Evolutionary conservation across 2,329 filamentous ascomycete genomes (phyloP), one percentile per base, ranked within the genome.

Genomic region (Herpotrichia juniperi): DNA sequence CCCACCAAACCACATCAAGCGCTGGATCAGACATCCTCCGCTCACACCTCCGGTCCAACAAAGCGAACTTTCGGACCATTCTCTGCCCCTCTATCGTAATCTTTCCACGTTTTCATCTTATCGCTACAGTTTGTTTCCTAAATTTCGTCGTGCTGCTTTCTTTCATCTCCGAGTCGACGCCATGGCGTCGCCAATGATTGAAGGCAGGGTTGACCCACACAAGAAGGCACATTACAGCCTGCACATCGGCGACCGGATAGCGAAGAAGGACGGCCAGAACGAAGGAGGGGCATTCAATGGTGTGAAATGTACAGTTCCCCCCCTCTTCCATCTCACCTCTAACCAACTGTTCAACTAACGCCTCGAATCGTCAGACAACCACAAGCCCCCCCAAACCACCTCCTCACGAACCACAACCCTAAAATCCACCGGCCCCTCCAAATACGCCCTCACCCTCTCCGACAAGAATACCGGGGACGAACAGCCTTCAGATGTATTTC

Each of bases 291-390:
- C 47, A 10, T 73, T 64, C 39, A 73, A 59, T 47, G 66, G 67
- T 43, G 64, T 75, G 7, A 73, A 69, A 57, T 74, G 73, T 74
- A 66, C 31, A 24, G 37, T 46, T 8, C 39, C 14, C 51, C 48
- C 50, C 39, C 30, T 45, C 28, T 26, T 42, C 46, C 17, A 43
- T 48, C 30, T 21, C 16, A 11, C 25, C 47, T 16, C 24, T 11
- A 42, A 16, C 34, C 12, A 37, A 22, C 19, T 7, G 34, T 19
- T 17, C 14, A 8, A 39, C 37, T 3, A 5, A 34, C 31, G n/a
- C 10, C 9, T n/a, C n/a, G n/a, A n/a, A n/a, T n/a, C n/a, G 35
- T 14, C 50, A 76, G 73, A 75, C 68, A 81, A 81, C 60, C 73
- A 79, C 64, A 80, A 77, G 59, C 77, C 78, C 22, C 54, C 59